Evolutionary conservation across 495 filamentous ascomycete genomes (phyloP).

Genomic region (Talaromyces adpressus): DNA sequence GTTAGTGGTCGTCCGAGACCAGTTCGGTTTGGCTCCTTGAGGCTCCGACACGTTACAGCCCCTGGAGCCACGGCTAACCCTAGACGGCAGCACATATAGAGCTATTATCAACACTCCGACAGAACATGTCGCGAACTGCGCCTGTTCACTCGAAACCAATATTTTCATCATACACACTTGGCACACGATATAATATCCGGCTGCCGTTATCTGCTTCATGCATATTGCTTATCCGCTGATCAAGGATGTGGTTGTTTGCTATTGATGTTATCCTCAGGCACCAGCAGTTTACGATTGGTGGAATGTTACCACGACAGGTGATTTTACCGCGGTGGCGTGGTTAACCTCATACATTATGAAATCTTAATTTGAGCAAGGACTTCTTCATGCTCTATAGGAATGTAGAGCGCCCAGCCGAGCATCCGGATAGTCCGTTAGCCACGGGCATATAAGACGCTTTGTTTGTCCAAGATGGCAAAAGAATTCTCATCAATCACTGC

Average conservation of each 20-base stretch:
- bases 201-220: background rate
- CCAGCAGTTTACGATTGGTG: background rate
- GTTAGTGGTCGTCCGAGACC: background rate
- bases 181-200: background rate
- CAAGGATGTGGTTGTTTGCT: background rate
- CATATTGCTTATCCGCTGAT: background rate
- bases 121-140: background rate
- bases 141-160: background rate
- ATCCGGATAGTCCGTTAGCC: background rate
- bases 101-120: background rate
- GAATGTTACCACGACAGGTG: background rate
- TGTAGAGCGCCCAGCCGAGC: background rate
- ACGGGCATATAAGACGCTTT: background rate
- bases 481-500: background rate
- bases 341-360: background rate
- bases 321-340: background rate
- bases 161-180: background rate
- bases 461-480: background rate
- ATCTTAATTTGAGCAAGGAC: background rate
- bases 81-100: background rate
- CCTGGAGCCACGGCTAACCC: background rate
- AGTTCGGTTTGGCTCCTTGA: background rate
- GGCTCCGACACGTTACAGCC: conserved; percentile 1
- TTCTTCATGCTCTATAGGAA: background rate
- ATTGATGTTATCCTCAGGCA: background rate